phyloP scores from a whole-genome alignment of 495 filamentous ascomycete species.

The Cenococcum geophilum region DNA sequence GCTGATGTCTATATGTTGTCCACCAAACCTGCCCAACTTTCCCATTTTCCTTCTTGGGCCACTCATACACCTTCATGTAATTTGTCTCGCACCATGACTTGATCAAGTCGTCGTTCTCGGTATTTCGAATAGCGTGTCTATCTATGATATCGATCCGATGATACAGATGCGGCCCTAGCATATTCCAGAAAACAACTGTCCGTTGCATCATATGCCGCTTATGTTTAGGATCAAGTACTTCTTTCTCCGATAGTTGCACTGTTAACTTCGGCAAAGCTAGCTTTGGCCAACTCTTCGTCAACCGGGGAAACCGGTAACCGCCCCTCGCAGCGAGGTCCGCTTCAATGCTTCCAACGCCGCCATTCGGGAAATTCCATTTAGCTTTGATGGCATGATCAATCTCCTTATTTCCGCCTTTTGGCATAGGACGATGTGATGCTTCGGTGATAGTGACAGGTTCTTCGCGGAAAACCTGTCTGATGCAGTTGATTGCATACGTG shows the following conservation, averaged over 20 bases:
- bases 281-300: conserved; percentile 12
- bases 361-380: conserved; percentile 29
- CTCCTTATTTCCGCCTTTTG: conserved; percentile 34
- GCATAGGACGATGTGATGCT: conserved; percentile 12
- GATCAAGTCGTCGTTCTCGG: conserved; percentile 22
- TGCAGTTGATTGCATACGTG: conserved; percentile 44
- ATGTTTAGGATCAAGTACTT: conserved; percentile 4
- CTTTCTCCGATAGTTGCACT: conserved; percentile 34
- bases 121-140: conserved; percentile 16
- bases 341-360: conserved; percentile 14
- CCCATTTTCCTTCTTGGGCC: conserved; percentile 12
- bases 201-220: conserved; percentile 7
- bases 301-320: conserved; percentile 11
- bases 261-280: conserved; percentile 3
- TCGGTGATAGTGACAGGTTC: conserved; percentile 18
- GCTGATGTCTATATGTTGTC: conserved; percentile 37
- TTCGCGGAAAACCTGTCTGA: conserved; percentile 41
- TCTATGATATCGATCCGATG: conserved; percentile 40
- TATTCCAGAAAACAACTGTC: conserved; percentile 39
- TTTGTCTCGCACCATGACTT: conserved; percentile 26
- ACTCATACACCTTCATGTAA: conserved; percentile 30
- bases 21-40: conserved; percentile 32
- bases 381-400: conserved; percentile 23
- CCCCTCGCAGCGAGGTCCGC: conserved; percentile 17
- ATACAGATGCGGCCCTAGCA: conserved; percentile 39